Evolutionary conservation across 2,329 filamentous ascomycete species (phyloP).

Genomic region (Leptographium flavum): DNA sequence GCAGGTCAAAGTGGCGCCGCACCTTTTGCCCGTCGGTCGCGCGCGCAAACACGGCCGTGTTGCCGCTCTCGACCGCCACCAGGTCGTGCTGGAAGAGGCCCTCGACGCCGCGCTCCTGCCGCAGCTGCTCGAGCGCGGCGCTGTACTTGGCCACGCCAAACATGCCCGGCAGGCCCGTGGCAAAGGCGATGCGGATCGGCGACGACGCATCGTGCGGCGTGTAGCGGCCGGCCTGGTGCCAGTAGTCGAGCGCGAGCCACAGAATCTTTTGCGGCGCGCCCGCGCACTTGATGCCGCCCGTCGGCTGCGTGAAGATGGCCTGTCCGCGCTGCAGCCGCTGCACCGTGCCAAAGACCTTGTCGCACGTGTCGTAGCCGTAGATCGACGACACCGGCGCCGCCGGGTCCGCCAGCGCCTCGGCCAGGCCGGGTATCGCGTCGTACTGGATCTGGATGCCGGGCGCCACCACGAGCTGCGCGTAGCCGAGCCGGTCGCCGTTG

Average conservation of each 20-base stretch:
- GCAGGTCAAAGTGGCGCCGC: conserved; percentile 34
- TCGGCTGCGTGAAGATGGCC: conserved; percentile 46
- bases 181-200: conserved; percentile 36
- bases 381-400: conserved; percentile 38
- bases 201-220: conserved; percentile 22
- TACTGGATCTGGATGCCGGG: conserved; percentile 41
- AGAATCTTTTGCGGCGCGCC: conserved; percentile 48
- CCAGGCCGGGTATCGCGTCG: conserved; percentile 36
- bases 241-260: conserved; percentile 47
- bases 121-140: conserved; percentile 35
- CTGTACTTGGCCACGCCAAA: conserved; percentile 48
- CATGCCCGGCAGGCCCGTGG: conserved; percentile 40
- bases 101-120: conserved; percentile 39
- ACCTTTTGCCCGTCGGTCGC: conserved; percentile 29
- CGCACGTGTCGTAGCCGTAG: conserved; percentile 40
- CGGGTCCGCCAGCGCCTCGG: conserved; percentile 36
- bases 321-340: conserved; percentile 31
- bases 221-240: conserved; percentile 39
- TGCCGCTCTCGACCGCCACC: conserved; percentile 31
- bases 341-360: conserved; percentile 36
- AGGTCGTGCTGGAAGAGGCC: conserved; percentile 45
- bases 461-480: conserved; percentile 50
- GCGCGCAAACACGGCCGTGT: conserved; percentile 34
- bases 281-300: conserved; percentile 44
- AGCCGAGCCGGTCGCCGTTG: conserved; percentile 40